A percentile compares a stretch with the other conserved stretches of the same genome.
Evolutionary conservation across 129 eudicot genomes (phyloP).

Genomic region (Mikania micrantha): DNA sequence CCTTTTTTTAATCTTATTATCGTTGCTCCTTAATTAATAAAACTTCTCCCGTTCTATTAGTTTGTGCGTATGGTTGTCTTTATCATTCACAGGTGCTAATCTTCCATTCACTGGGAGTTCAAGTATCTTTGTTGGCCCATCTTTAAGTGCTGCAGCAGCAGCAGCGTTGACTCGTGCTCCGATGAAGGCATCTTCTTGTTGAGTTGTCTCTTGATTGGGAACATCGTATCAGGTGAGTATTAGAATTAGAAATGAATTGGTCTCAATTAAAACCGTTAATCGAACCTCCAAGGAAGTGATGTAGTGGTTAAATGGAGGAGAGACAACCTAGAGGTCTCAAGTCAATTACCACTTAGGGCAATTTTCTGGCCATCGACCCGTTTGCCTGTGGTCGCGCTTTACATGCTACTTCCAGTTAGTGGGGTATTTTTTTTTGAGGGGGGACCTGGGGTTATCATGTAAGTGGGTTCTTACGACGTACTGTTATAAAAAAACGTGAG

Average conservation of each 20-base stretch:
- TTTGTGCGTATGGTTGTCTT: slow-evolving; percentile 4
- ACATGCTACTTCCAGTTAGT: too few species aligned
- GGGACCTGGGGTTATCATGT: too few species aligned
- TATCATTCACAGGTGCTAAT: background rate
- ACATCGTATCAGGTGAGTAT: slow-evolving; percentile 4
- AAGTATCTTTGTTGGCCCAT: background rate
- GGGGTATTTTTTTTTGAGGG: too few species aligned
- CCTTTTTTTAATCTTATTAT: slow-evolving; percentile 12
- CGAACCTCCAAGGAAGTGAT: too few species aligned
- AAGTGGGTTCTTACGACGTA: too few species aligned
- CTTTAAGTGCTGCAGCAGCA: background rate
- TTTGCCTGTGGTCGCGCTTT: too few species aligned
- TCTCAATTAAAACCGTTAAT: background rate
- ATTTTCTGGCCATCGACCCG: too few species aligned
- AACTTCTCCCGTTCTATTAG: slow-evolving; percentile 20
- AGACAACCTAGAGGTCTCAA: too few species aligned
- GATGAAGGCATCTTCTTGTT: background rate
- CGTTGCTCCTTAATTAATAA: slow-evolving; percentile 42
- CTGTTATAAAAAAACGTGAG: too few species aligned
- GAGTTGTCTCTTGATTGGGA: background rate
- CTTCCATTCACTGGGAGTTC: background rate
- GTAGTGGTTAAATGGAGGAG: too few species aligned
- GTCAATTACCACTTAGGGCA: too few species aligned
- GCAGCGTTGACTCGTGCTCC: background rate
- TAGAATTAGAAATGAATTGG: background rate